These are phyloP conservation scores for Tagetes patula DNA, from an alignment of 129 eudicot species.

Conservation along the genomic window DNA sequence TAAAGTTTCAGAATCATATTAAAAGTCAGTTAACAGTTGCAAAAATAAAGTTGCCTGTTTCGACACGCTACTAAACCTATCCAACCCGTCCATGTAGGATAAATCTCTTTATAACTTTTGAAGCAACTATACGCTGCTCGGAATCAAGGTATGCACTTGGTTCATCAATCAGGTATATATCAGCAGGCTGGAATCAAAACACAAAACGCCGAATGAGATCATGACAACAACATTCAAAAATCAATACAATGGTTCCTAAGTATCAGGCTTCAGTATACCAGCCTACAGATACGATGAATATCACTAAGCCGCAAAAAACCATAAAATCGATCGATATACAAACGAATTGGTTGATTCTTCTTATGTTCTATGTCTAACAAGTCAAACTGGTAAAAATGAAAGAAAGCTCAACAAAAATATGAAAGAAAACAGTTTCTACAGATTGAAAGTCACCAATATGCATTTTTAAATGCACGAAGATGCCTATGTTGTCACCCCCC, in stretches of 20 bases:
- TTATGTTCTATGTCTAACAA: too few species aligned
- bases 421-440: too few species aligned
- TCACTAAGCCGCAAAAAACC: neutral
- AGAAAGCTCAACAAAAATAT: too few species aligned
- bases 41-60: neutral
- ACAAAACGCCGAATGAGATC: conserved; percentile 18
- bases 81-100: conserved; percentile 45
- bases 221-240: neutral
- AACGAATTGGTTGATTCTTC: neutral
- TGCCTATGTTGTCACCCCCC: too few species aligned
- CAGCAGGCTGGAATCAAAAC: conserved; percentile 73
- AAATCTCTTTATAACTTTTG: conserved; percentile 87
- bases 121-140: conserved; percentile 90
- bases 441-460: too few species aligned
- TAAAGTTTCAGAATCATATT: neutral
- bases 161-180: conserved; percentile 85
- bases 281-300: conserved; percentile 43
- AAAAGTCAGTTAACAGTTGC: neutral
- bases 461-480: too few species aligned
- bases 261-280: conserved; percentile 80
- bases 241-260: neutral
- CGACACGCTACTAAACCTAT: neutral
- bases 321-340: neutral
- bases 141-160: conserved; percentile 89
- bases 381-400: too few species aligned